Conservation (phyloP, 495 filamentous ascomycete species). For the Lophiostoma macrostomum region DNA sequence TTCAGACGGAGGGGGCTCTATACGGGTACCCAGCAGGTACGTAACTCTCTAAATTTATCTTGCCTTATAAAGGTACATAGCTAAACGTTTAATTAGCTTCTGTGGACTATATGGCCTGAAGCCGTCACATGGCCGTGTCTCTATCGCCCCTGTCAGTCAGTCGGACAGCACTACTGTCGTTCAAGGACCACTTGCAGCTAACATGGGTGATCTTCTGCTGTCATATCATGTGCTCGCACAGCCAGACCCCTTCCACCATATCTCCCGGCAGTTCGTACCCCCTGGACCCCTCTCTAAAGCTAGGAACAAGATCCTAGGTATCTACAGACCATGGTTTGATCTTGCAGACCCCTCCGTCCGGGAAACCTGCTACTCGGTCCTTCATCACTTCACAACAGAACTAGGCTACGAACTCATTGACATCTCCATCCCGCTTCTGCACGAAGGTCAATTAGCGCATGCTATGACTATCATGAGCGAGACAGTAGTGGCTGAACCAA, state of each 20-base stretch:
- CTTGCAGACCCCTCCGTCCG: conserved; percentile 62
- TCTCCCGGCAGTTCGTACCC: conserved; percentile 50
- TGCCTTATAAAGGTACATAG: too few relatives aligned
- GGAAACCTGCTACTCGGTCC: conserved; percentile 54
- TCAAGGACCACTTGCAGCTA: conserved; percentile 72
- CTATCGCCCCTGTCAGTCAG: conserved; percentile 56
- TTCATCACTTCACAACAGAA: conserved; percentile 58
- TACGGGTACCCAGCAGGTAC: conserved; percentile 76
- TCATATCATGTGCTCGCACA: conserved; percentile 74
- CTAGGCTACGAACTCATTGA: conserved; percentile 66
- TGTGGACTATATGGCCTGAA: conserved; percentile 90
- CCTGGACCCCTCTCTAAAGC: conserved; percentile 38
- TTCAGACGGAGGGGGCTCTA: conserved; percentile 82
- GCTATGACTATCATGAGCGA: conserved; percentile 68
- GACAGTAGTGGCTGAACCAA: conserved; percentile 28
- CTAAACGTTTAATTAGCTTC: too few relatives aligned
- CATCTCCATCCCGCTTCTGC: conserved; percentile 73
- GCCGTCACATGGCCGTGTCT: conserved; percentile 73
- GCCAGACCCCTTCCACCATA: conserved; percentile 60
- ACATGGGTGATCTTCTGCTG: conserved; percentile 75
- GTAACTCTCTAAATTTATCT: too few relatives aligned
- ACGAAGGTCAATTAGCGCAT: conserved; percentile 73
- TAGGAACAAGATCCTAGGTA: conserved; percentile 58
- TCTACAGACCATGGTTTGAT: conserved; percentile 73
- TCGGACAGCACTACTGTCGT: conserved; percentile 64